Evolutionary conservation across 2,329 filamentous ascomycete species (phyloP).

Genomic region (Pestalotiopsis sp.): DNA sequence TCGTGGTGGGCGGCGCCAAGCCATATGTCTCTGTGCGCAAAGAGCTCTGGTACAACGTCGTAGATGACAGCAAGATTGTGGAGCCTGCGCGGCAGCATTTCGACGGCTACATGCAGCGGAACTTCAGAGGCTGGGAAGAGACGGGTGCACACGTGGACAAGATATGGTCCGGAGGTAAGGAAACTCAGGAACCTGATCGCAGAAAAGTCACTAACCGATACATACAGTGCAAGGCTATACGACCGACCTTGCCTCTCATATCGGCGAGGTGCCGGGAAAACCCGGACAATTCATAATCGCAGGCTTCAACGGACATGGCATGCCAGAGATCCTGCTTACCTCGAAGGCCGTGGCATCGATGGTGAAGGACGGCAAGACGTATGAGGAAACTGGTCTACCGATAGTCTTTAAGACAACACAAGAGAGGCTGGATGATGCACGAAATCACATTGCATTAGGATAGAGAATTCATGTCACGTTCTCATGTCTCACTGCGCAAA

Average conservation of each 20-base stretch:
- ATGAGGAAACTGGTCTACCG: slow-evolving; percentile 23
- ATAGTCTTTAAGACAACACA: slow-evolving; percentile 22
- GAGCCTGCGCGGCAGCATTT: slow-evolving; percentile 39
- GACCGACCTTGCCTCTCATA: slow-evolving; percentile 30
- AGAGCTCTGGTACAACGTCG: slow-evolving; percentile 29
- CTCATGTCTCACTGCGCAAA: too few species aligned
- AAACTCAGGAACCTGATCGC: too few species aligned
- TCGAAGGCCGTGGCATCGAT: slow-evolving; percentile 37
- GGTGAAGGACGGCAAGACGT: slow-evolving; percentile 19
- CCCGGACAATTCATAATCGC: slow-evolving; percentile 44
- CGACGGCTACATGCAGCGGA: slow-evolving; percentile 47
- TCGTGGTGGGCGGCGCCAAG: slow-evolving; percentile 44
- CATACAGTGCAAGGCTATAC: slow-evolving; percentile 12
- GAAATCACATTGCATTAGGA: neutral
- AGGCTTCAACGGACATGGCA: slow-evolving; percentile 54
- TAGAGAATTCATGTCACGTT: neutral
- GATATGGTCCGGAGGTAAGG: slow-evolving; percentile 30
- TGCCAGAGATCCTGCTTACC: slow-evolving; percentile 45
- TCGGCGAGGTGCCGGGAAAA: slow-evolving; percentile 43
- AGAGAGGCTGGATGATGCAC: slow-evolving; percentile 16
- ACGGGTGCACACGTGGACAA: slow-evolving; percentile 33
- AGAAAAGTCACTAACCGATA: neutral
- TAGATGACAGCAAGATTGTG: slow-evolving; percentile 42
- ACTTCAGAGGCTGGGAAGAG: slow-evolving; percentile 50
- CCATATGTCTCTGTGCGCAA: slow-evolving; percentile 38